Conservation (phyloP, 2,329 filamentous ascomycete genomes). For the Penicillium occitanis region DNA sequence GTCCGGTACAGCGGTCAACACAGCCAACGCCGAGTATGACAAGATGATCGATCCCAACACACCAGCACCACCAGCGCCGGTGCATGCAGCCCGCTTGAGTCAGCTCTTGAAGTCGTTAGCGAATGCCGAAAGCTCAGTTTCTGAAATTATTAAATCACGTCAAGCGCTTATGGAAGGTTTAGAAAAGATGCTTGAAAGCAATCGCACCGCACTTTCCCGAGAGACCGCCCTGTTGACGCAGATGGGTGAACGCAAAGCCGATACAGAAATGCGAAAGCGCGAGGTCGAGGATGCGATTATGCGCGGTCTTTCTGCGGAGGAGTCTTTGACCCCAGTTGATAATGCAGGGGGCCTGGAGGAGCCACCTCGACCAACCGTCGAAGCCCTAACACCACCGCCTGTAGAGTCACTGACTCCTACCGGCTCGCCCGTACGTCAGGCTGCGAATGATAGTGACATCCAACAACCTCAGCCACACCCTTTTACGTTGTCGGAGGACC, state of each 20-base stretch:
- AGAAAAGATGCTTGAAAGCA: slow-evolving; percentile 76
- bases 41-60: slow-evolving; percentile 74
- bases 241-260: slow-evolving; percentile 64
- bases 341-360: slow-evolving; percentile 30
- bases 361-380: slow-evolving; percentile 69
- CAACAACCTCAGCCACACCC: slow-evolving; percentile 17
- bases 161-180: slow-evolving; percentile 73
- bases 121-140: slow-evolving; percentile 82
- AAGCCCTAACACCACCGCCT: slow-evolving; percentile 80
- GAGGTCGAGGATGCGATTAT: slow-evolving; percentile 92
- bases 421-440: slow-evolving; percentile 44
- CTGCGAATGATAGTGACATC: neutral
- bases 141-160: slow-evolving; percentile 84
- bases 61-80: slow-evolving; percentile 74
- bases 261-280: slow-evolving; percentile 78
- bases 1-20: slow-evolving; percentile 64
- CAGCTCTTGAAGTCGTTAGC: slow-evolving; percentile 87
- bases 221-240: slow-evolving; percentile 68
- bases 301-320: slow-evolving; percentile 68
- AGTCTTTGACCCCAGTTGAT: slow-evolving; percentile 49
- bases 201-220: slow-evolving; percentile 65
- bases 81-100: slow-evolving; percentile 86
- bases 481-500: slow-evolving; percentile 19
- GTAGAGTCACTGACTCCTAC: slow-evolving; percentile 57
- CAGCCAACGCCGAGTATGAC: slow-evolving; percentile 77